Percentiles rank a stretch among this genome's conserved stretches.
These are phyloP conservation scores for Syzygium syzygioides DNA, from an alignment of 441 rosid genomes.

Conservation along the genomic window DNA sequence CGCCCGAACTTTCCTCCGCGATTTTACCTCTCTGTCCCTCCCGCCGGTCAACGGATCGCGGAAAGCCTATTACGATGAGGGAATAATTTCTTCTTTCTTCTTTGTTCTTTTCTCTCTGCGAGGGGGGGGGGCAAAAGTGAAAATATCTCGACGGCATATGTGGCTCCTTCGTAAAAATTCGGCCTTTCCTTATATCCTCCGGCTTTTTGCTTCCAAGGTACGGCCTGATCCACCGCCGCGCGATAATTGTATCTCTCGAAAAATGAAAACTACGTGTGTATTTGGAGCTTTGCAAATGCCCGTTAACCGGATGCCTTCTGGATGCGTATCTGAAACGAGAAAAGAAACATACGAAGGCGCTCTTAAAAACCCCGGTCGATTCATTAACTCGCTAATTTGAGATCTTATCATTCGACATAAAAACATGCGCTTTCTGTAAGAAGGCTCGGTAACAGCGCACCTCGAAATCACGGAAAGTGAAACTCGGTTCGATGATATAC, in stretches of 20 bases:
- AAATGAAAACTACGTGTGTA: fast-evolving
- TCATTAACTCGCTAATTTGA: fast-evolving
- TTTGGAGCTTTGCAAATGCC: fast-evolving
- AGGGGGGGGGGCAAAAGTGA: not conserved
- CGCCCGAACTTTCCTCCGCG: not conserved
- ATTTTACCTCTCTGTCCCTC: not conserved
- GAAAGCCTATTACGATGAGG: not conserved
- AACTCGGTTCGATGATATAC: not conserved
- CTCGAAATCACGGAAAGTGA: not conserved
- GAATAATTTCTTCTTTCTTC: not conserved
- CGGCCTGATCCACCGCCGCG: fast-evolving
- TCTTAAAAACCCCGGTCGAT: fast-evolving
- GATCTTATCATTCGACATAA: not conserved
- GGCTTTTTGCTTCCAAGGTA: not conserved
- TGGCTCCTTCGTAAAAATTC: not conserved
- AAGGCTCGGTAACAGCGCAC: fast-evolving
- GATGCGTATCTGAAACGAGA: not conserved
- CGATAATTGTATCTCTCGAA: not conserved
- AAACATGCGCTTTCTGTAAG: fast-evolving
- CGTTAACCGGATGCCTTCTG: not conserved
- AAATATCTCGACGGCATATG: not conserved
- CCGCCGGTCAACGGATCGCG: not conserved
- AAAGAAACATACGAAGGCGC: fast-evolving
- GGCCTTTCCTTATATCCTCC: not conserved
- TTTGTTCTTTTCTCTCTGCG: not conserved